Evolutionary conservation across 768 basidiomycete species (phyloP).

Genomic region (Tricholoma hemisulphureum): DNA sequence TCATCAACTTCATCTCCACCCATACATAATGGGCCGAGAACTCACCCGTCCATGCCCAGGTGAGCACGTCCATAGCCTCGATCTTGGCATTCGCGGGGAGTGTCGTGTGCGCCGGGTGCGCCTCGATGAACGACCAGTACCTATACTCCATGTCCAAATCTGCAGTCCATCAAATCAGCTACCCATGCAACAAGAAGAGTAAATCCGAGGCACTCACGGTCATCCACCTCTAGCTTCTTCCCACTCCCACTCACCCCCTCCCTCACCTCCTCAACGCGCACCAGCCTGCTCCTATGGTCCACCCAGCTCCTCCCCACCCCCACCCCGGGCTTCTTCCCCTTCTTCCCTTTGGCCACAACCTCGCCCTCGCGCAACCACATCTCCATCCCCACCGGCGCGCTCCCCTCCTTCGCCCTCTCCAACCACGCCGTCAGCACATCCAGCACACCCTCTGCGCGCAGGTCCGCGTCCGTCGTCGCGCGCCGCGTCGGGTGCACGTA

Average conservation of each 20-base stretch:
- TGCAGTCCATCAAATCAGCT: conserved; percentile 22
- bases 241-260: conserved; percentile 26
- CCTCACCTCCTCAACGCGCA: conserved; percentile 45
- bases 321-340: conserved; percentile 36
- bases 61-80: conserved; percentile 74
- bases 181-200: not conserved
- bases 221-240: conserved; percentile 34
- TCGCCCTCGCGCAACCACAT: conserved; percentile 57
- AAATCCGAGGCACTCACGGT: conserved; percentile 38
- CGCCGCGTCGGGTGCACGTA: conserved; percentile 63
- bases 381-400: conserved; percentile 43
- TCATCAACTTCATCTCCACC: not conserved
- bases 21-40: not conserved
- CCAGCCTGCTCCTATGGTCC: conserved; percentile 57
- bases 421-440: conserved; percentile 50
- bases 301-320: conserved; percentile 57
- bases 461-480: conserved; percentile 69
- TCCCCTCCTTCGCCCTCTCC: conserved; percentile 32
- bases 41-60: conserved; percentile 77
- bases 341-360: conserved; percentile 26
- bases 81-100: conserved; percentile 54
- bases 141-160: conserved; percentile 74
- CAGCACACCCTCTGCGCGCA: conserved; percentile 52
- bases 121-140: conserved; percentile 81
- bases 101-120: conserved; percentile 69